These are phyloP conservation scores for Solanum chiquidenum DNA, from an alignment of 257 asterid species.

Conservation along the genomic window DNA sequence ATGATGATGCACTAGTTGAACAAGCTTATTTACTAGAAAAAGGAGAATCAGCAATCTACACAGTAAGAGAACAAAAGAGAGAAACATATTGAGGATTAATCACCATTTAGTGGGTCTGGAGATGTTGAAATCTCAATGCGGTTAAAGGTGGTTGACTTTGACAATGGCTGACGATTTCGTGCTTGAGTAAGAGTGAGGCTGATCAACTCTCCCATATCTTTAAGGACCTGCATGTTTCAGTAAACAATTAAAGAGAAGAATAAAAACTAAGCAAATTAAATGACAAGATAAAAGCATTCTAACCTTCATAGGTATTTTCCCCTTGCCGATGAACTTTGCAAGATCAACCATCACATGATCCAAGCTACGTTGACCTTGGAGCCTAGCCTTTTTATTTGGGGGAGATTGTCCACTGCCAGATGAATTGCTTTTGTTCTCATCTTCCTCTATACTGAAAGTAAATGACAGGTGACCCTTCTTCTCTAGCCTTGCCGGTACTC, in stretches of 20 bases:
- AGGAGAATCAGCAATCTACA: background rate
- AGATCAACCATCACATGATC: conserved; percentile 79
- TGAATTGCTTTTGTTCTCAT: conserved; percentile 25
- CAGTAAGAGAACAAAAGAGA: background rate
- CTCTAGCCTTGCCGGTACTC: conserved; percentile 87
- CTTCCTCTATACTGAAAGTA: conserved; percentile 77
- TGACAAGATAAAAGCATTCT: background rate
- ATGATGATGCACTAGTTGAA: background rate
- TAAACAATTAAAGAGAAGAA: background rate
- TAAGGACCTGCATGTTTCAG: conserved; percentile 57
- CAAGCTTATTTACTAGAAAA: background rate
- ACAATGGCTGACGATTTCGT: conserved; percentile 70
- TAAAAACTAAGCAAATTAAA: background rate
- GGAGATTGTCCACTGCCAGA: conserved; percentile 39
- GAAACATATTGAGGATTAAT: background rate
- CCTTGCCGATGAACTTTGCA: conserved; percentile 74
- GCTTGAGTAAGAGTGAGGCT: conserved; percentile 66
- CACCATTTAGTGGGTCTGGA: conserved; percentile 81
- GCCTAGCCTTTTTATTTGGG: conserved; percentile 48
- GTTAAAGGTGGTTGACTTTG: conserved; percentile 80
- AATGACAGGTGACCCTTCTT: conserved; percentile 53
- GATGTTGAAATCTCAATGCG: conserved; percentile 65
- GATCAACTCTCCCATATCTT: conserved; percentile 70
- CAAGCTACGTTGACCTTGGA: conserved; percentile 43
- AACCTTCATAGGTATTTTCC: conserved; percentile 85